Conservation (phyloP, 345 rosid species). For the Acer negundo region DNA sequence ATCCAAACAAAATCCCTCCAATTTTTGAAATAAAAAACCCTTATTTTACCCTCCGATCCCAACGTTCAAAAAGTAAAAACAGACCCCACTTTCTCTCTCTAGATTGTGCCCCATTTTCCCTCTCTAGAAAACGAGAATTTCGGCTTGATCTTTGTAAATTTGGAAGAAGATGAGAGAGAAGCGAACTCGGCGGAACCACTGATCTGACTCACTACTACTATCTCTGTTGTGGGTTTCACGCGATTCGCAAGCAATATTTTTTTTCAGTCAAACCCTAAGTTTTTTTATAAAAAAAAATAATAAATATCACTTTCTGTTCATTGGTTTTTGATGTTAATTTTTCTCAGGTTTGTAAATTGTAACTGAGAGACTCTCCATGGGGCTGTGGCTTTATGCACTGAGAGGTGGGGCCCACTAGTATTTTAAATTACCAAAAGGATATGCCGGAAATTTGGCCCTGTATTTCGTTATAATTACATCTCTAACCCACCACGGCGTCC, state of each 20-base stretch:
- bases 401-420: not conserved
- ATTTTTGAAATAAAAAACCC: slow-evolving; percentile 30
- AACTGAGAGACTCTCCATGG: not conserved
- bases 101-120: slow-evolving; percentile 31
- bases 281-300: not conserved
- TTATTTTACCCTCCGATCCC: slow-evolving; percentile 54
- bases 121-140: slow-evolving; percentile 38
- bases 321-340: not conserved
- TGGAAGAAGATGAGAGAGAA: slow-evolving; percentile 29
- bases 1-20: slow-evolving; percentile 52
- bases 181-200: slow-evolving; percentile 41
- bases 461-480: not conserved
- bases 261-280: slow-evolving; percentile 56
- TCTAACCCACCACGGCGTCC: not conserved
- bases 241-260: slow-evolving; percentile 35
- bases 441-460: not conserved
- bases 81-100: slow-evolving; percentile 35
- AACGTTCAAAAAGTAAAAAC: slow-evolving; percentile 50
- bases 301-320: not conserved
- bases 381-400: slow-evolving; percentile 2
- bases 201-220: slow-evolving; percentile 42
- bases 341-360: not conserved
- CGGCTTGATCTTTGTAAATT: slow-evolving; percentile 52
- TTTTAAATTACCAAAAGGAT: not conserved
- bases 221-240: slow-evolving; percentile 33